Conservation (phyloP, 768 basidiomycete genomes). For the Lactarius akahatsu region DNA sequence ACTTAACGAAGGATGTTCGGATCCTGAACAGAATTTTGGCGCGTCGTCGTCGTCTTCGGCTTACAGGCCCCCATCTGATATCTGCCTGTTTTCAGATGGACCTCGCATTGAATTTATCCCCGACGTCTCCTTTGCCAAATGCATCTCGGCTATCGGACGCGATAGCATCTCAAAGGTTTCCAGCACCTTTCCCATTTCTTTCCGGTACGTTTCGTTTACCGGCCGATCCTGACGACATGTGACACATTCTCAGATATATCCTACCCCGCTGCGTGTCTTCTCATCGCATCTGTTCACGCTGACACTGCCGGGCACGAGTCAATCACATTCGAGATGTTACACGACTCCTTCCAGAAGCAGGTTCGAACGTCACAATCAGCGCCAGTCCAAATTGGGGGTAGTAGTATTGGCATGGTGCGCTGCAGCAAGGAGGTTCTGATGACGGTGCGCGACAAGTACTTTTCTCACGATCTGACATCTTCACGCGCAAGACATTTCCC, state of each 20-base stretch:
- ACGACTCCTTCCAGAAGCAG: slow-evolving; percentile 75
- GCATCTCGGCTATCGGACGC: slow-evolving; percentile 44
- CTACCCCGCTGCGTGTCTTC: slow-evolving; percentile 77
- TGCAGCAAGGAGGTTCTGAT: slow-evolving; percentile 64
- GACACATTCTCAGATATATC: slow-evolving; percentile 53
- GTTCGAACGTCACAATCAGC: slow-evolving; percentile 69
- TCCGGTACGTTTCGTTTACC: slow-evolving; percentile 43
- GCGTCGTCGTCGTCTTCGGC: slow-evolving; percentile 32
- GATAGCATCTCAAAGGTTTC: slow-evolving; percentile 53
- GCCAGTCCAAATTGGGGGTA: slow-evolving; percentile 72
- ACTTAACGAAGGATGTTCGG: slow-evolving; percentile 58
- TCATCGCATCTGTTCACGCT: slow-evolving; percentile 82
- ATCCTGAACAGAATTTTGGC: slow-evolving; percentile 63
- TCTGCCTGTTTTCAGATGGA: slow-evolving; percentile 40
- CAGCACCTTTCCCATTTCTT: slow-evolving; percentile 52
- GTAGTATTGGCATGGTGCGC: slow-evolving; percentile 65
- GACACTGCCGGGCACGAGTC: slow-evolving; percentile 70
- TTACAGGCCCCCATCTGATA: slow-evolving; percentile 6
- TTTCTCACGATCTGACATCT: slow-evolving; percentile 9
- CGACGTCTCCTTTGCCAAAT: slow-evolving; percentile 54
- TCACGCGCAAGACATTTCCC: background rate
- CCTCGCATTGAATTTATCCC: slow-evolving; percentile 47
- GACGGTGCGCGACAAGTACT: slow-evolving; percentile 48
- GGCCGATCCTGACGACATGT: slow-evolving; percentile 2
- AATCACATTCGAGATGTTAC: slow-evolving; percentile 91